Percentiles rank a stretch among this genome's conserved stretches.
phyloP scores from a whole-genome alignment of 768 basidiomycete genomes.

The Boletus pseudo-olivaceus region DNA sequence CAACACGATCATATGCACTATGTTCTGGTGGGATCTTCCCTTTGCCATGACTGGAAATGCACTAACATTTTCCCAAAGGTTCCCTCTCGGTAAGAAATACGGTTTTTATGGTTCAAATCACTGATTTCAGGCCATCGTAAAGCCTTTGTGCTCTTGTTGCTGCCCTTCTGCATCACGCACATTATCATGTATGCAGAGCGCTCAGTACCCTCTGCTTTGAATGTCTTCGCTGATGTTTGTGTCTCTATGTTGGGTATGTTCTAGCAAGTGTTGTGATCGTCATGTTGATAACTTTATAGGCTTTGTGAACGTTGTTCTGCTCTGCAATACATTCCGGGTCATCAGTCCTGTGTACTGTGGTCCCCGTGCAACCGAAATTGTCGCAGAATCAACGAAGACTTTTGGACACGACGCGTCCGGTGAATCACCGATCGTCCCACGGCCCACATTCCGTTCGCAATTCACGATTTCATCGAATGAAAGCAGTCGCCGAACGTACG shows the following conservation, averaged over 20 bases:
- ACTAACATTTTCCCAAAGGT: slow-evolving; percentile 38
- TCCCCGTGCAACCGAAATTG: background rate
- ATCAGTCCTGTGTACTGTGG: slow-evolving; percentile 50
- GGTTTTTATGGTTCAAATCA: background rate
- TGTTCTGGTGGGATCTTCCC: slow-evolving; percentile 57
- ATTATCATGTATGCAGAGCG: slow-evolving; percentile 48
- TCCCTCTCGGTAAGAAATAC: slow-evolving; percentile 49
- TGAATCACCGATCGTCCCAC: slow-evolving; percentile 18
- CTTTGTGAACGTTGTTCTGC: slow-evolving; percentile 58
- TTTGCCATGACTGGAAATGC: background rate
- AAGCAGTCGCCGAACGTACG: background rate
- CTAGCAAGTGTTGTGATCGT: background rate
- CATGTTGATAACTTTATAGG: slow-evolving; percentile 37
- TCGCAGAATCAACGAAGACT: slow-evolving; percentile 13
- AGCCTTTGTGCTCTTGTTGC: slow-evolving; percentile 59
- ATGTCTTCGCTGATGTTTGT: slow-evolving; percentile 49
- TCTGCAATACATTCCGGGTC: slow-evolving; percentile 66
- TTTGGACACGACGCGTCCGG: slow-evolving; percentile 24
- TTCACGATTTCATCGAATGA: background rate
- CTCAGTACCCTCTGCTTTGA: slow-evolving; percentile 41
- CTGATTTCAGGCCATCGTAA: slow-evolving; percentile 6
- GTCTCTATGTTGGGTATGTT: slow-evolving; percentile 54
- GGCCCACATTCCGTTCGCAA: background rate
- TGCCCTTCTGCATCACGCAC: slow-evolving; percentile 56
- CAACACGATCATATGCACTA: slow-evolving; percentile 56